Conservation (phyloP, 2,329 filamentous ascomycete species). For the Fusarium newnesense region DNA sequence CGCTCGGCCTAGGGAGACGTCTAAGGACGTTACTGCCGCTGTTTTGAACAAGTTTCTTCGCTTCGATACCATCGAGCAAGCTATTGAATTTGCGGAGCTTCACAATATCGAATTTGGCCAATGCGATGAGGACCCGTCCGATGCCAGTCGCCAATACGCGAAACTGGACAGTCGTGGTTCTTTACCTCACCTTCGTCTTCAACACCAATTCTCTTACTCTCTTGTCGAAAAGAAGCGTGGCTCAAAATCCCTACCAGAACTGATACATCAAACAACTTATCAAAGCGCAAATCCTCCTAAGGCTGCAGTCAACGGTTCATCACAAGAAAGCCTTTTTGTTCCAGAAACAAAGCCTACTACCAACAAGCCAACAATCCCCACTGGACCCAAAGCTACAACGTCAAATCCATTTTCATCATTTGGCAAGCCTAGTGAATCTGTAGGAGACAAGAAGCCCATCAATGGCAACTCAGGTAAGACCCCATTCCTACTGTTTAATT, state of each 20-base stretch:
- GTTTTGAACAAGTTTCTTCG: constrained; percentile 67
- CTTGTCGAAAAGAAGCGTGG: constrained; percentile 71
- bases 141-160: constrained; percentile 54
- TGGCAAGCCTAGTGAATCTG: constrained; percentile 1
- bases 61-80: constrained; percentile 75
- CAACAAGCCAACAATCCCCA: constrained; percentile 1
- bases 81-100: constrained; percentile 71
- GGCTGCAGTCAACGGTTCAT: constrained; percentile 18
- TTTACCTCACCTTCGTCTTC: constrained; percentile 61
- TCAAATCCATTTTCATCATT: constrained; percentile 27
- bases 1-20: constrained; percentile 64
- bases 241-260: constrained; percentile 59
- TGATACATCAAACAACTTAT: constrained; percentile 67
- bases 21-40: constrained; percentile 68
- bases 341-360: constrained; percentile 20
- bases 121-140: constrained; percentile 47
- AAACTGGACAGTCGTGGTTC: constrained; percentile 56
- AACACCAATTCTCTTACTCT: constrained; percentile 64
- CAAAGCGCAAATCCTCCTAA: constrained; percentile 47
- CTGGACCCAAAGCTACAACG: constrained; percentile 17
- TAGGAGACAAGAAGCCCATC: constrained; percentile 12
- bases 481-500: constrained; percentile 31
- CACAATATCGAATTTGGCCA: constrained; percentile 64
- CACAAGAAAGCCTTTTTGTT: constrained; percentile 47
- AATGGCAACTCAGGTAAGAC: constrained; percentile 41